Percentiles rank a stretch among this genome's conserved stretches.
These are phyloP conservation scores for Brachypodium distachyon DNA, from an alignment of 202 grass and related monocot genomes.

Conservation along the genomic window DNA sequence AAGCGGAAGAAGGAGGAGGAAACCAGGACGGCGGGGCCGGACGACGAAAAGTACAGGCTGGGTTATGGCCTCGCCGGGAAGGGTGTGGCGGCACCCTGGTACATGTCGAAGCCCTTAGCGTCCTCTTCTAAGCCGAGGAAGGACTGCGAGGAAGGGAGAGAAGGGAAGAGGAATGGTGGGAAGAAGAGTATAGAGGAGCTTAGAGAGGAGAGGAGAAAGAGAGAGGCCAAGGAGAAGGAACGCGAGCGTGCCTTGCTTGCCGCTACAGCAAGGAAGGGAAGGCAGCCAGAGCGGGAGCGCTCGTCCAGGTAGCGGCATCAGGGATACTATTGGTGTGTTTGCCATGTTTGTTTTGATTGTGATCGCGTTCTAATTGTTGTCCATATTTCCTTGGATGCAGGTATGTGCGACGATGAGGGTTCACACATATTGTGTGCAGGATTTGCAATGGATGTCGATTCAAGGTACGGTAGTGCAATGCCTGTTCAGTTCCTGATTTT, in stretches of 20 bases:
- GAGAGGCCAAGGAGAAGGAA: slow-evolving; percentile 84
- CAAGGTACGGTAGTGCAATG: background rate
- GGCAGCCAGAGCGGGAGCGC: background rate
- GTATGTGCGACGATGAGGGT: slow-evolving; percentile 15
- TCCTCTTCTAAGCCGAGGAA: slow-evolving; percentile 20
- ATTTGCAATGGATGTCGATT: background rate
- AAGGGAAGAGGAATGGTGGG: slow-evolving; percentile 56
- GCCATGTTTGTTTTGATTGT: background rate
- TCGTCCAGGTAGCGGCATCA: slow-evolving; percentile 19
- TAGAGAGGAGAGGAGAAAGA: slow-evolving; percentile 68
- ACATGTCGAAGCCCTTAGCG: slow-evolving; percentile 36
- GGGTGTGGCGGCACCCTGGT: slow-evolving; percentile 84
- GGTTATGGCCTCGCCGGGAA: slow-evolving; percentile 83
- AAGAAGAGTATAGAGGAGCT: slow-evolving; percentile 71
- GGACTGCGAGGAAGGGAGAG: slow-evolving; percentile 20
- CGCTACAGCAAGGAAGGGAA: slow-evolving; percentile 27
- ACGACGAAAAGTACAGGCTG: slow-evolving; percentile 90
- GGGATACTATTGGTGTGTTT: background rate
- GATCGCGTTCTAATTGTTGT: background rate
- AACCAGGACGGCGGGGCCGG: slow-evolving; percentile 47
- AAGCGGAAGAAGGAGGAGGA: slow-evolving; percentile 66
- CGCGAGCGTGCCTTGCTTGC: slow-evolving; percentile 40
- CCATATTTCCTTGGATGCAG: slow-evolving; percentile 8
- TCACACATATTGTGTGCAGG: background rate
- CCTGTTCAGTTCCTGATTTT: background rate